Conservation (phyloP, 352 stramenopile genomes). For the Phytophthora macrochlamydospora region DNA sequence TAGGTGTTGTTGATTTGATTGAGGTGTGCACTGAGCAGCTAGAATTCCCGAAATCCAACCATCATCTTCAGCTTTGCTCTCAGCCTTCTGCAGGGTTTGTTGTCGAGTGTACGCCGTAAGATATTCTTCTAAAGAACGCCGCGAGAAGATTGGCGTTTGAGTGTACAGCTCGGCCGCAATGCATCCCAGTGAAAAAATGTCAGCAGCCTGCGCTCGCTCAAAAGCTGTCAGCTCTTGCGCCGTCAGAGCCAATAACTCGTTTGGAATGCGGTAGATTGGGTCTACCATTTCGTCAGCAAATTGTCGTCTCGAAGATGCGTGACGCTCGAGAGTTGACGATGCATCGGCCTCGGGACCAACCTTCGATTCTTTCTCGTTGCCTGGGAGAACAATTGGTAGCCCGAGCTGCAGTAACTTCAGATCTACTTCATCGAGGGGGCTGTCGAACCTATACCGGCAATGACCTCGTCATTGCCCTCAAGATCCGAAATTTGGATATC, state of each 20-base stretch:
- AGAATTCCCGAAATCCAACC: slow-evolving; percentile 39
- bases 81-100: not conserved
- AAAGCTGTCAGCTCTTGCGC: slow-evolving; percentile 29
- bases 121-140: slow-evolving; percentile 50
- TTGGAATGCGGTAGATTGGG: slow-evolving; percentile 40
- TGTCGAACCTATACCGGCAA: slow-evolving; percentile 16
- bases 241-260: slow-evolving; percentile 8
- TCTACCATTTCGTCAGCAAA: slow-evolving; percentile 51
- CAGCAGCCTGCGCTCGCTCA: slow-evolving; percentile 41
- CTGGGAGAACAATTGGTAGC: slow-evolving; percentile 50
- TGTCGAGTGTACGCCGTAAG: slow-evolving; percentile 22
- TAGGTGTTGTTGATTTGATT: slow-evolving; percentile 3
- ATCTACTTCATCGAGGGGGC: slow-evolving; percentile 63
- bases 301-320: slow-evolving; percentile 14
- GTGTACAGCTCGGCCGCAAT: slow-evolving; percentile 77
- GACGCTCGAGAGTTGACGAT: not conserved
- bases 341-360: slow-evolving; percentile 6
- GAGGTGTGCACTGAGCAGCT: slow-evolving; percentile 8
- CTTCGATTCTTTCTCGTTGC: slow-evolving; percentile 6
- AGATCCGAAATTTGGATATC: slow-evolving; percentile 47
- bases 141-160: slow-evolving; percentile 60
- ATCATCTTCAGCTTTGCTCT: not conserved
- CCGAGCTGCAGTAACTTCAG: slow-evolving; percentile 59
- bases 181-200: slow-evolving; percentile 72
- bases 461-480: slow-evolving; percentile 31